A percentile compares a stretch with the other conserved stretches of the same genome.
Conservation (phyloP, 805 yeast species). For the Lipomyces japonicus region DNA sequence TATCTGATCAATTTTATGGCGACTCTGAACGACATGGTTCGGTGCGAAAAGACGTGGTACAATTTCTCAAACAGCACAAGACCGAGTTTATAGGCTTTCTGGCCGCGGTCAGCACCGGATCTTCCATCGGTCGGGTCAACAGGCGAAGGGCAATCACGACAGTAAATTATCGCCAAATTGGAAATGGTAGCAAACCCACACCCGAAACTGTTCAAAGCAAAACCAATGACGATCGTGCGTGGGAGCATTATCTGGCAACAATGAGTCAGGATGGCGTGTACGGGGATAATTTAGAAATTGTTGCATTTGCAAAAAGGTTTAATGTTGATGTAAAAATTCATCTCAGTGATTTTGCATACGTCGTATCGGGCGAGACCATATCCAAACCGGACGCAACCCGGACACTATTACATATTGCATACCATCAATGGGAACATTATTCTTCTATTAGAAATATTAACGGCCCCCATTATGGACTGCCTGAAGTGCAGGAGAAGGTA, state of each 20-base stretch:
- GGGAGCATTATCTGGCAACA: conserved; percentile 37
- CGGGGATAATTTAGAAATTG: conserved; percentile 44
- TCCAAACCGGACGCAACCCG: not conserved
- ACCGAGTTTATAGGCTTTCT: conserved; percentile 32
- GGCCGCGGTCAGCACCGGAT: conserved; percentile 8
- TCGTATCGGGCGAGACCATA: conserved; percentile 31
- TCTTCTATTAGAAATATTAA: conserved; percentile 40
- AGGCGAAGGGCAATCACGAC: conserved; percentile 10
- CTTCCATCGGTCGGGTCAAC: conserved; percentile 10
- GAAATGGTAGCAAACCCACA: not conserved
- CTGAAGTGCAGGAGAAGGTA: conserved; percentile 28
- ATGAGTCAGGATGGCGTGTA: conserved; percentile 42
- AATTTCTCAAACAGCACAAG: conserved; percentile 34
- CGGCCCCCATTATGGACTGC: conserved; percentile 40
- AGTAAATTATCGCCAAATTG: conserved; percentile 1
- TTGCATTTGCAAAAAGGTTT: conserved; percentile 40
- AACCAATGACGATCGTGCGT: conserved; percentile 32
- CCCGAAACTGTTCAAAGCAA: not conserved
- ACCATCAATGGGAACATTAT: conserved; percentile 46
- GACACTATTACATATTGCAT: conserved; percentile 38
- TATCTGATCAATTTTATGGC: conserved; percentile 42
- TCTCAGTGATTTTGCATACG: conserved; percentile 39
- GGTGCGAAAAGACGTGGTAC: conserved; percentile 36
- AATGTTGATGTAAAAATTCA: conserved; percentile 39
- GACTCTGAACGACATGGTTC: conserved; percentile 35